Conservation (phyloP, 148 eudicot species). For the Camellia sinensis region DNA sequence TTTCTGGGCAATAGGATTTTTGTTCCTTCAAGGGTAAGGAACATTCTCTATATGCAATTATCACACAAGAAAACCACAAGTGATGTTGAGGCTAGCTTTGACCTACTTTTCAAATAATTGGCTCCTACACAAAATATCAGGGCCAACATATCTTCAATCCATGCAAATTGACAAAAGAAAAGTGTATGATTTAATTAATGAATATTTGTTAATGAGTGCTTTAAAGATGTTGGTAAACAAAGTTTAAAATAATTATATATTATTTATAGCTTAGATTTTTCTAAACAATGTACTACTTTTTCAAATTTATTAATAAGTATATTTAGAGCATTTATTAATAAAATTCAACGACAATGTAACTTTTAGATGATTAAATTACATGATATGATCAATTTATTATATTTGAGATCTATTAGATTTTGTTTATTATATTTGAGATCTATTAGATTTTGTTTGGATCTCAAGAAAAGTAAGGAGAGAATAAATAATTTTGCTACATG, state of each 20-base stretch:
- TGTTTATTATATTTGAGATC: too few relatives aligned
- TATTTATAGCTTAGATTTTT: too few relatives aligned
- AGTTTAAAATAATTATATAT: too few relatives aligned
- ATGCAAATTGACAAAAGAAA: neutral
- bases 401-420: too few relatives aligned
- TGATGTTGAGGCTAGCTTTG: neutral
- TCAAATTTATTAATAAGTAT: too few relatives aligned
- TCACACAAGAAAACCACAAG: neutral
- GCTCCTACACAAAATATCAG: neutral
- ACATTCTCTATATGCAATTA: neutral
- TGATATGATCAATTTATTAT: neutral
- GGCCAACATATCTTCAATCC: neutral
- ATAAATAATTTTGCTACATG: too few relatives aligned
- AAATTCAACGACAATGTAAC: too few relatives aligned
- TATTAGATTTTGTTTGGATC: too few relatives aligned
- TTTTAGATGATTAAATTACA: neutral
- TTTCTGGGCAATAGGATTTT: too few relatives aligned
- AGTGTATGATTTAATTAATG: neutral
- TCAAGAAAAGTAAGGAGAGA: neutral
- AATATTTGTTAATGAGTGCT: neutral
- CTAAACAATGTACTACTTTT: too few relatives aligned
- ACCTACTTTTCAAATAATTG: conserved; percentile 9
- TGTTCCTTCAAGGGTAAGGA: conserved; percentile 3
- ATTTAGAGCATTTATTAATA: too few relatives aligned
- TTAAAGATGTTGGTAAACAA: too few relatives aligned